Conservation (phyloP, 768 basidiomycete species). For the Calocera viscosa region DNA sequence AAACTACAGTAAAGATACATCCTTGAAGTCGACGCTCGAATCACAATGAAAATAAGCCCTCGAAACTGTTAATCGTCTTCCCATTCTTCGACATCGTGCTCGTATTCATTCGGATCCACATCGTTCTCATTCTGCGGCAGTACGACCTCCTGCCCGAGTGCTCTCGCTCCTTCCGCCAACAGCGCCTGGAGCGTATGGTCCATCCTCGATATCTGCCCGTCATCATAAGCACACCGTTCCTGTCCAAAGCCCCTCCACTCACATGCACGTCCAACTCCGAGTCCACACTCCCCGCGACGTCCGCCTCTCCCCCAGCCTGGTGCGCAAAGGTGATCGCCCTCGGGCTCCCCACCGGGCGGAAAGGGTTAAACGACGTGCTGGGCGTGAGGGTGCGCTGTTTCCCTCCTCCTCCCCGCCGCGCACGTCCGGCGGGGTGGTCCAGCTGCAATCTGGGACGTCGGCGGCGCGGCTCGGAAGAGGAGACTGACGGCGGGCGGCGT, state of each 20-base stretch:
- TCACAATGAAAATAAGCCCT: neutral
- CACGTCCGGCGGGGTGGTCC: neutral
- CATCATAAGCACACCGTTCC: neutral
- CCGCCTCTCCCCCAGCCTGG: neutral
- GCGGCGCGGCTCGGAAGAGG: too few species aligned
- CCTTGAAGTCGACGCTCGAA: neutral
- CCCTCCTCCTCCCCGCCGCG: neutral
- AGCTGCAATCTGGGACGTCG: too few species aligned
- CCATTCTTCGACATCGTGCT: neutral
- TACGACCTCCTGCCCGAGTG: conserved; percentile 1
- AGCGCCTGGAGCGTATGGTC: conserved; percentile 1
- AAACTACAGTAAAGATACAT: neutral
- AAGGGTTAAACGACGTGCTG: neutral
- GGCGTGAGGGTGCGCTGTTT: neutral
- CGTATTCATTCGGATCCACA: neutral
- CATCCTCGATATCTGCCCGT: conserved; percentile 2
- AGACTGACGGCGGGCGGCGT: too few species aligned
- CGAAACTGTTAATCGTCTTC: neutral
- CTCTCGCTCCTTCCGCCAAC: neutral
- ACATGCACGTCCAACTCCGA: neutral
- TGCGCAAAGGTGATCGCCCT: neutral
- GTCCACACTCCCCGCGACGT: neutral
- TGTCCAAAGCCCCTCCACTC: neutral
- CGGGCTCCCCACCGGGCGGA: neutral
- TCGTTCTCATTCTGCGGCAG: neutral